Evolutionary conservation across 495 filamentous ascomycete genomes (phyloP).

Genomic region (Tricharina praecox): DNA sequence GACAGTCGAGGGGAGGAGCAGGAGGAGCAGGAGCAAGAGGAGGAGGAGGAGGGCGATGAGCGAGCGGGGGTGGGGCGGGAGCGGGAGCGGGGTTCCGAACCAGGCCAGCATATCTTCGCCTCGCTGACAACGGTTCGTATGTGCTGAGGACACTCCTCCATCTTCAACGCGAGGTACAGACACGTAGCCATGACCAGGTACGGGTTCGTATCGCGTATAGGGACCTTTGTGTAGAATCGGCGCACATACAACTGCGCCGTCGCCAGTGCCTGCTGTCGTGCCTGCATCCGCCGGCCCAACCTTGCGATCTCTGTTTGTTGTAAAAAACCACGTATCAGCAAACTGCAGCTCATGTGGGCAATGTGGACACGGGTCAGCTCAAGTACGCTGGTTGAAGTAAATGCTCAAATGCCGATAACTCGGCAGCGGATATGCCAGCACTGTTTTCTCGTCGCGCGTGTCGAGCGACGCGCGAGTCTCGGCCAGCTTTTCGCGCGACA

Average conservation of each 20-base stretch:
- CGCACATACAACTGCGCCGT: slow-evolving; percentile 91
- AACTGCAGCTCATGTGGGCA: too few relatives aligned
- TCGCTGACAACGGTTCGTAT: slow-evolving; percentile 76
- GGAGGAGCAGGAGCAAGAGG: too few relatives aligned
- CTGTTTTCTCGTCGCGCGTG: slow-evolving; percentile 49
- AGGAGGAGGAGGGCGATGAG: slow-evolving; percentile 15
- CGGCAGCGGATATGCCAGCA: slow-evolving; percentile 66
- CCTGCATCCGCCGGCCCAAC: slow-evolving; percentile 56
- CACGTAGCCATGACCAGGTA: slow-evolving; percentile 82
- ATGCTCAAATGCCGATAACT: slow-evolving; percentile 70
- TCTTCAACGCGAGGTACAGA: slow-evolving; percentile 91
- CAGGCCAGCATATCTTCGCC: slow-evolving; percentile 72
- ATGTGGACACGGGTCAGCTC: too few relatives aligned
- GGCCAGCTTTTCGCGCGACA: slow-evolving; percentile 59
- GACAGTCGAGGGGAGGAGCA: too few relatives aligned
- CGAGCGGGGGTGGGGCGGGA: too few relatives aligned
- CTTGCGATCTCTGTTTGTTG: slow-evolving; percentile 54
- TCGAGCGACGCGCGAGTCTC: slow-evolving; percentile 56
- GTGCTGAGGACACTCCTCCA: slow-evolving; percentile 95
- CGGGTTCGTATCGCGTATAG: slow-evolving; percentile 83
- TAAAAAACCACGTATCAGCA: too few relatives aligned
- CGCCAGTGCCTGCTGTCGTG: slow-evolving; percentile 81
- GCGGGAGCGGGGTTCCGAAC: too few relatives aligned
- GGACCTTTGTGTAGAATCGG: slow-evolving; percentile 80
- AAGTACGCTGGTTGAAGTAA: slow-evolving; percentile 75